Evolutionary conservation across 2,329 filamentous ascomycete species (phyloP), one percentile per base, ranked within the genome.

Genomic region (Balansia obtecta): DNA sequence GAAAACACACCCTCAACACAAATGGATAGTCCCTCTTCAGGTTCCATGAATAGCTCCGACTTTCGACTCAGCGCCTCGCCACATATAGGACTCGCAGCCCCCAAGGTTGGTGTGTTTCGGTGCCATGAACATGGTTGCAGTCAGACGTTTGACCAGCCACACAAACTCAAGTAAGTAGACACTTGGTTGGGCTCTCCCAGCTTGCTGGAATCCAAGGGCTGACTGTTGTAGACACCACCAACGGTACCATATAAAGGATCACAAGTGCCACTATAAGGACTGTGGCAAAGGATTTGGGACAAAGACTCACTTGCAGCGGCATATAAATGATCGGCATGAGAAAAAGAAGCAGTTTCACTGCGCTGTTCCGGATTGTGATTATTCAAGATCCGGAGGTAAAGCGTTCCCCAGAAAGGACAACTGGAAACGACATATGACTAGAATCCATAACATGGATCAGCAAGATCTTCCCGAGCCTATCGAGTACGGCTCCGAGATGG

Each of bases 341-440:
- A 79, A 80, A 65, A 76, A 73, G 52, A 76, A 75, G 60, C 77
- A 77, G 52, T 81, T 76, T 50, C 76, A 80, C 59, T 82, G 78
- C 56, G 74, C 71, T 0, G 69, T 77, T 4, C 67, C 66, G 2
- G 71, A 70, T 7, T 82, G 78, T 56, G 68, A 74, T 5, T 81
- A 78, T 58, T 80, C 76, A n/a, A 71, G 69, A 50, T 60, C 66
- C 15, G 77, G 77, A 9, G 75, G 77, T 50, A 80, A 78, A 54
- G 75, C 73, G 0, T 82, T 82, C 55, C 76, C 77, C 1, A 67
- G 78, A 49, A 82, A 81, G 58, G 78, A 81, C 57, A 81, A 82
- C 61, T 81, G 77, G 77, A 74, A 77, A 56, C 66, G 78, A 50
- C 78, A 82, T 58, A 80, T 82, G 76, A 67, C 71, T 37, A 80